These are phyloP conservation scores for Metschnikowia kofuensis DNA, from an alignment of 805 yeast species.

Conservation along the genomic window DNA sequence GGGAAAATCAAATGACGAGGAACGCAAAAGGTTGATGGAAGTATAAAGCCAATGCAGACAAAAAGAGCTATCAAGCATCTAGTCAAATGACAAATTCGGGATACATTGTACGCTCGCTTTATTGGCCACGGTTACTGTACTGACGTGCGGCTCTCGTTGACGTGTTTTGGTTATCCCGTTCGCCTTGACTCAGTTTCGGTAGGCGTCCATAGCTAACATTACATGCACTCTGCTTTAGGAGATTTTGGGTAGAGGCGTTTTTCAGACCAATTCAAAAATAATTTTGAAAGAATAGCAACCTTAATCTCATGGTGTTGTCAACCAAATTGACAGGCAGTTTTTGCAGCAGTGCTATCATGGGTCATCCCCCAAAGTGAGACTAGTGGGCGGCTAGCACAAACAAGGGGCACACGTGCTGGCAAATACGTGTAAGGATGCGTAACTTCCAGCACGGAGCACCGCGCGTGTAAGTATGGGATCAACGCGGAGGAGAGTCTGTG, in stretches of 20 bases:
- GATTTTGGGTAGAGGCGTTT: too few species aligned
- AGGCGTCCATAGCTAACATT: background rate
- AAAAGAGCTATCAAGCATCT: too few species aligned
- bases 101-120: too few species aligned
- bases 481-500: conserved; percentile 12
- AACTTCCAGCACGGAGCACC: conserved; percentile 6
- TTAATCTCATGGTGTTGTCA: too few species aligned
- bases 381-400: background rate
- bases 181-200: background rate
- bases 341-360: too few species aligned
- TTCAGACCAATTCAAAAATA: too few species aligned
- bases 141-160: background rate
- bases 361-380: background rate
- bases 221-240: background rate
- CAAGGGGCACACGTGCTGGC: background rate
- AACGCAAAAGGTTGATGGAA: background rate
- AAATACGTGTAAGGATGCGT: conserved; percentile 7
- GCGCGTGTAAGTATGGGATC: conserved; percentile 17
- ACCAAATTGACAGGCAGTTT: too few species aligned
- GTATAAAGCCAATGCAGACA: too few species aligned
- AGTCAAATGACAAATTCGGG: too few species aligned
- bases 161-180: background rate
- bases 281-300: too few species aligned
- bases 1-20: background rate
- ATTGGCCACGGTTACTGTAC: background rate